Base-by-base conservation (phyloP, 495 filamentous ascomycete species). In the Xylaria bambusicola region DNA sequence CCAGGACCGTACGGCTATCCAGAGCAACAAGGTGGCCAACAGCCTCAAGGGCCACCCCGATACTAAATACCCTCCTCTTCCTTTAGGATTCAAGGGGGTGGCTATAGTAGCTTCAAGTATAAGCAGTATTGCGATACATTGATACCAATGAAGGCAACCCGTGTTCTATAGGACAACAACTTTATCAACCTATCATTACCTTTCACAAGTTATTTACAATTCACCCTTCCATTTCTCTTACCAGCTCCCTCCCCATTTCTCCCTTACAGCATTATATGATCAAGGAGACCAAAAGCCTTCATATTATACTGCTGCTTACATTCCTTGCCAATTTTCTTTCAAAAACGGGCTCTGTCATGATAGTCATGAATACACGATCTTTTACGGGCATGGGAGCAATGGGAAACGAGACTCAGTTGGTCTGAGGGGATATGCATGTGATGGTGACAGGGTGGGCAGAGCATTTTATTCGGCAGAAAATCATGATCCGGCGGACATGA, bases 1-100 rank as follows among this genome's bases (percentile, higher is more conserved):
- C 57, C 45, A 6, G 3, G 56, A n/a, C 62, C 54, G 2, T 79
- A 78, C 51, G 69, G 66, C 41, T 81, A 81, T 57, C 63, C 72
- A 12, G 75, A 79, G 52, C 75, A 64, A 36, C 68, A 67, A 46
- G 42, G 48, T 33, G 49, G 31, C 27, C 71, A 67, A 27, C 68
- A 69, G 46, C 74, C 71, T 35, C 66, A 63, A 63, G 66, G 72
- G 64, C 42, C 72, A 60, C 56, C 72, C 58, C 55, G 69, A 63
- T 71, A 73, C 57, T 71, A 55, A 64, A 18, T 33, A 21, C 5
- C 40, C 31, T 42, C 40, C 31, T 42, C 23, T 27, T 18, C 12
- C 29, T 12, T 31, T 1, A 2, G 18, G 6, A 6, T 29, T 24
- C 29, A 33, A 33, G 12, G 29, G 42, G 6, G 26, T 21, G 41